Base-by-base conservation (phyloP, 139 green algal species). In the Pycnococcus provasolii region DNA sequence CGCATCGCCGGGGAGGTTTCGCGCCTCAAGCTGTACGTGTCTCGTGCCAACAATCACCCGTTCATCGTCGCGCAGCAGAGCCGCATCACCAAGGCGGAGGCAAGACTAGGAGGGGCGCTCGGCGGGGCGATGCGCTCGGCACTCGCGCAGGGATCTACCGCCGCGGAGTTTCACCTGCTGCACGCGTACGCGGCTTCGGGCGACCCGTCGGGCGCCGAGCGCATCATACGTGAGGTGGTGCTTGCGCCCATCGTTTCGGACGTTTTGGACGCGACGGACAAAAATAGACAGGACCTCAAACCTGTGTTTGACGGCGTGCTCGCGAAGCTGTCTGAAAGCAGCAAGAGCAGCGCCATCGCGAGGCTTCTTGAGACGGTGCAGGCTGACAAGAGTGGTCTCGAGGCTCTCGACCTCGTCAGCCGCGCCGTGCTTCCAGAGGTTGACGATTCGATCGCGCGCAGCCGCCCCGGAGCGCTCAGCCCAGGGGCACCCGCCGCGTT, bases 1-100 rank as follows among this genome's bases (percentile, higher is more conserved):
- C 84, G 91, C 1, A 80, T 97, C 53, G 85, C 87, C 1, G 83
- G 78, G 1, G 91, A 97, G 73, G 84, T 94, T 63, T 83, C 75
- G 53, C 81, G 91, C 3, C 80, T 97, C 41, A 76, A 85, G 52
- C 96, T 89, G 76, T 90, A 90, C 44, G 70, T 71, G 1, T 66
- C 70, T 52, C 54, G 53, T 15, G 76, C 73, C 0, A 76, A 86
- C 4, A 67, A 75, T 1, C 82, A 62, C 8, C 13, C 7, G 8
- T 67, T 67, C 60, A 39, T 67, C 26, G 26, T 26, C 26, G 26
- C 26, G 26, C 26, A 26, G 26, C 26, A 26, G 26, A 26, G 26
- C 26, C 26, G 26, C 26, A 26, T 26, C 26, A 26, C 26, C 26
- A 26, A 26, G 26, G 26, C 26, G 26, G 26, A 26, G 26, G 26